These are phyloP conservation scores for Clonostachys sp. DNA, from an alignment of 2,329 filamentous ascomycete genomes.

Conservation along the genomic window DNA sequence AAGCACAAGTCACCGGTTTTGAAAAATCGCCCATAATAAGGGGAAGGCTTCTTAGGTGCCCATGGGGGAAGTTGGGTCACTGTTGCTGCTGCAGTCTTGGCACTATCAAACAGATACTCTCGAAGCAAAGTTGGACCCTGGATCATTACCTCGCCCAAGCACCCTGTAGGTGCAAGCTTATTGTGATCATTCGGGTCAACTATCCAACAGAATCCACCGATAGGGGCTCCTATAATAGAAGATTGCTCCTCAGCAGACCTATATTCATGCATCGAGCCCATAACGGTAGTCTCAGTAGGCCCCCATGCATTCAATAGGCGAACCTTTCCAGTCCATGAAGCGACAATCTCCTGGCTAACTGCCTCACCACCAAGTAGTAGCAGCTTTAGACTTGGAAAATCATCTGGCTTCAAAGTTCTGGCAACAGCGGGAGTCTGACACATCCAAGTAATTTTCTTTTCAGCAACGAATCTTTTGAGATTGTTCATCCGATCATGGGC, in stretches of 20 bases:
- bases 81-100: constrained; percentile 15
- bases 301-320: constrained; percentile 5
- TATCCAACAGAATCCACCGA: constrained; percentile 6
- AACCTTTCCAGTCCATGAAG: constrained; percentile 2
- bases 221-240: constrained; percentile 2
- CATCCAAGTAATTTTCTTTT: background rate
- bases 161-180: constrained; percentile 3
- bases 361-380: constrained; percentile 4
- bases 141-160: constrained; percentile 6
- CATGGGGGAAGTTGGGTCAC: background rate
- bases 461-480: background rate
- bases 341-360: constrained; percentile 3
- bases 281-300: constrained; percentile 4
- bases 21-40: constrained; percentile 2
- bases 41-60: background rate
- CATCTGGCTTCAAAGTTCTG: background rate
- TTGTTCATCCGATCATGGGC: constrained; percentile 1
- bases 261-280: constrained; percentile 2
- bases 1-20: constrained; percentile 5
- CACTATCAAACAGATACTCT: constrained; percentile 35
- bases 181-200: constrained; percentile 3
- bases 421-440: background rate
- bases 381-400: background rate
- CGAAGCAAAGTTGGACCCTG: constrained; percentile 30
- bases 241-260: background rate